Evolutionary conservation across 441 rosid genomes (phyloP).

Genomic region (Macaranga tanarius): DNA sequence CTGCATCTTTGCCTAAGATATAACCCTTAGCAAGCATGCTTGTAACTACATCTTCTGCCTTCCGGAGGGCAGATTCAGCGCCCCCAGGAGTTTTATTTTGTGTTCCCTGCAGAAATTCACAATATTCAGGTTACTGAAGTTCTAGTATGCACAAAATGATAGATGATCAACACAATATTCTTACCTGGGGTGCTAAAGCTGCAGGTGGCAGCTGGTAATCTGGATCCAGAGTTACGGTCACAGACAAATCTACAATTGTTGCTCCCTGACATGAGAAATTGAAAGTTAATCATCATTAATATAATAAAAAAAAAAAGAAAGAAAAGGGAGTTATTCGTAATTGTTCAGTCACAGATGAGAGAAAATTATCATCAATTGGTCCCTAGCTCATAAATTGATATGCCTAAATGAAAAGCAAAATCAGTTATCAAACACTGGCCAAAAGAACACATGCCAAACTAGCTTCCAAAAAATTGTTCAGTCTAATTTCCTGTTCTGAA

Average conservation of each 20-base stretch:
- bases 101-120: conserved; percentile 40
- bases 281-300: neutral
- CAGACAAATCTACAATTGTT: conserved; percentile 75
- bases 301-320: neutral
- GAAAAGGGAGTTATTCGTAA: neutral
- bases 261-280: conserved; percentile 67
- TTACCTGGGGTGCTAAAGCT: conserved; percentile 44
- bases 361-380: neutral
- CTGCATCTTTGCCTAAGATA: conserved; percentile 78
- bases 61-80: conserved; percentile 58
- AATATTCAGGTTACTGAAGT: conserved; percentile 16
- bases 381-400: neutral
- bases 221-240: conserved; percentile 55
- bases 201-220: conserved; percentile 70
- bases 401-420: neutral
- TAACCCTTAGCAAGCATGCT: conserved; percentile 83
- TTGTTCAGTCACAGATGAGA: neutral
- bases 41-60: conserved; percentile 80
- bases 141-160: neutral
- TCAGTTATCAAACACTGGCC: neutral
- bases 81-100: conserved; percentile 41
- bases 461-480: neutral
- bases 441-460: neutral
- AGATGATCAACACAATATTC: conserved; percentile 17
- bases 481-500: neutral